A percentile compares a stretch with the other conserved stretches of the same genome.
phyloP scores from a whole-genome alignment of 2,329 filamentous ascomycete species.

The Metarhizium sp. region DNA sequence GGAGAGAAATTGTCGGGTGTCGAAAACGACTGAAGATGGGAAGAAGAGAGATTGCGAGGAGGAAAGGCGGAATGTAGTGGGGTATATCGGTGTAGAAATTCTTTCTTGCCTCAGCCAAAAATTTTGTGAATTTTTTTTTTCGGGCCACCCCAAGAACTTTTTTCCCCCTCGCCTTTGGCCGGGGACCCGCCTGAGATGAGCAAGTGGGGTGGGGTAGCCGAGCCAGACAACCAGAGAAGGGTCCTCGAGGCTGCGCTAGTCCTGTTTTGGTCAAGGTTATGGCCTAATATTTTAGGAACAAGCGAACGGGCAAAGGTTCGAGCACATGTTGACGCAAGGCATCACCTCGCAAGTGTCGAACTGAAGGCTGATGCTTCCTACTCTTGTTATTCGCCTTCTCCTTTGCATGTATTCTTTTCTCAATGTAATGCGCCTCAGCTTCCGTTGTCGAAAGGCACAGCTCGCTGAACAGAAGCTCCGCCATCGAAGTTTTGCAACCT shows the following conservation, averaged over 20 bases:
- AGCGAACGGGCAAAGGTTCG: background rate
- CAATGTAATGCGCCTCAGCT: no score
- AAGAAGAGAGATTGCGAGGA: constrained; percentile 15
- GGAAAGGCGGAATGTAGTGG: constrained; percentile 19
- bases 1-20: constrained; percentile 6
- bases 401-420: no score
- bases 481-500: no score
- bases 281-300: constrained; percentile 4
- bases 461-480: no score
- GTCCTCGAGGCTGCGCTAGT: constrained; percentile 1
- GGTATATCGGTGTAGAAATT: constrained; percentile 28
- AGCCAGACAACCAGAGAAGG: constrained; percentile 3
- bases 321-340: no score
- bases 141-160: constrained; percentile 22
- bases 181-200: background rate
- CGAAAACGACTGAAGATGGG: constrained; percentile 12
- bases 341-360: no score
- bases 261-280: background rate
- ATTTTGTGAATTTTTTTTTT: constrained; percentile 24
- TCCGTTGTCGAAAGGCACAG: no score
- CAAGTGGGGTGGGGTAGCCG: constrained; percentile 3
- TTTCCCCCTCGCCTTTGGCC: constrained; percentile 13
- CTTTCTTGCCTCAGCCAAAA: constrained; percentile 18
- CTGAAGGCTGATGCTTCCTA: no score
- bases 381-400: no score